Conservation (phyloP, 1,284 basidiomycete genomes). For the Pseudozyma sp. region DNA sequence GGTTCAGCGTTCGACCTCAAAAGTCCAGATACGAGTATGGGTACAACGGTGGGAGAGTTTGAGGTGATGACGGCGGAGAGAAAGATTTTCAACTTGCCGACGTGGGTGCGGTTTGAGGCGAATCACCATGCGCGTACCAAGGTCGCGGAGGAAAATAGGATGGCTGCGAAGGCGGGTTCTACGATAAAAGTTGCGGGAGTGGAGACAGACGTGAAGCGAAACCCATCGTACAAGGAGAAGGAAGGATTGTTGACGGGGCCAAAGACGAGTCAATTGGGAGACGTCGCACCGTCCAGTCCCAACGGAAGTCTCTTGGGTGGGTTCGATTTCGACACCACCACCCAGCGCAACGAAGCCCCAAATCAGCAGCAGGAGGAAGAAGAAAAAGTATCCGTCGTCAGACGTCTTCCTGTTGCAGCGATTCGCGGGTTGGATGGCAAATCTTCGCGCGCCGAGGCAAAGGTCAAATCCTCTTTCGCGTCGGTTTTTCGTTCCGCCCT, state of each 20-base stretch:
- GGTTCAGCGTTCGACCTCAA: too few relatives aligned
- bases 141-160: slow-evolving; percentile 12
- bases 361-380: too few relatives aligned
- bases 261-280: slow-evolving; percentile 18
- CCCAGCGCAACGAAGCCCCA: not conserved
- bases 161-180: slow-evolving; percentile 7
- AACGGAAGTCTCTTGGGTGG: slow-evolving; percentile 38
- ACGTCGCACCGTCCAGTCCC: slow-evolving; percentile 26
- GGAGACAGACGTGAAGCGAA: too few relatives aligned
- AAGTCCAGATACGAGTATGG: not conserved
- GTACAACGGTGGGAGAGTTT: slow-evolving; percentile 4
- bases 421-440: not conserved
- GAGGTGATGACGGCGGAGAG: slow-evolving; percentile 15
- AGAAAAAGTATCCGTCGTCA: too few relatives aligned
- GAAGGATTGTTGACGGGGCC: slow-evolving; percentile 2
- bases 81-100: slow-evolving; percentile 27
- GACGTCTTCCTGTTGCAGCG: not conserved
- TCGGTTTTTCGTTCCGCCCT: slow-evolving; percentile 11
- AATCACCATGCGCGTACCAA: slow-evolving; percentile 18
- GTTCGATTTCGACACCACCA: slow-evolving; percentile 8
- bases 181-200: not conserved
- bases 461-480: too few relatives aligned
- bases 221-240: not conserved
- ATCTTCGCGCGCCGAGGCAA: not conserved
- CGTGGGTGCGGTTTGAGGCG: slow-evolving; percentile 29